A percentile compares a stretch with the other conserved stretches of the same genome.
Evolutionary conservation across 768 basidiomycete genomes (phyloP).

Genomic region (Cytidiella melzeri): DNA sequence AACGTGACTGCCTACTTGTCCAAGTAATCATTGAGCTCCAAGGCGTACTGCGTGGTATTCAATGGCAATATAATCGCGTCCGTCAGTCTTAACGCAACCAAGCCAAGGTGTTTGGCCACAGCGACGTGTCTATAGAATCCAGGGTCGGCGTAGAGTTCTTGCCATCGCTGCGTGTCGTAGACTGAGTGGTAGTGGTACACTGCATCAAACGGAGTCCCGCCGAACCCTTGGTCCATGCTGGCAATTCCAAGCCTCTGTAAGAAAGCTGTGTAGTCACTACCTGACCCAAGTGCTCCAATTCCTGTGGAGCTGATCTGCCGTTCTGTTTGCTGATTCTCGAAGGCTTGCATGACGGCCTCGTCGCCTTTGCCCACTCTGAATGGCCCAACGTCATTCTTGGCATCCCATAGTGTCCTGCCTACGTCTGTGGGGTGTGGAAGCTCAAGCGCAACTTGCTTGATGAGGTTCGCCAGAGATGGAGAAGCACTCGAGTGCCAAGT

Average conservation of each 20-base stretch:
- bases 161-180: constrained; percentile 54
- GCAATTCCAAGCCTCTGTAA: constrained; percentile 65
- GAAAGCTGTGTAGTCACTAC: constrained; percentile 91
- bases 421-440: constrained; percentile 67
- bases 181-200: constrained; percentile 59
- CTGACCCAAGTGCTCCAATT: constrained; percentile 64
- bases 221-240: constrained; percentile 32
- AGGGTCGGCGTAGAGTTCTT: constrained; percentile 56
- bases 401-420: constrained; percentile 74
- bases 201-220: constrained; percentile 33
- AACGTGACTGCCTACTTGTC: constrained; percentile 35
- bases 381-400: constrained; percentile 51
- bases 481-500: constrained; percentile 54
- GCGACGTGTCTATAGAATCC: constrained; percentile 55
- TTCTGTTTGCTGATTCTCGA: constrained; percentile 34
- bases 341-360: constrained; percentile 26
- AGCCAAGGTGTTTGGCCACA: constrained; percentile 49
- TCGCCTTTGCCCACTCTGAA: constrained; percentile 33
- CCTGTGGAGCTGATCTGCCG: constrained; percentile 25
- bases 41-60: constrained; percentile 63
- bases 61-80: constrained; percentile 55
- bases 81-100: constrained; percentile 46
- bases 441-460: constrained; percentile 59
- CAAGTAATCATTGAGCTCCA: constrained; percentile 49
- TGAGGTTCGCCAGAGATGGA: constrained; percentile 76